These are phyloP conservation scores for Phytophthora sp. DNA, from an alignment of 352 stramenopile genomes.

Conservation along the genomic window DNA sequence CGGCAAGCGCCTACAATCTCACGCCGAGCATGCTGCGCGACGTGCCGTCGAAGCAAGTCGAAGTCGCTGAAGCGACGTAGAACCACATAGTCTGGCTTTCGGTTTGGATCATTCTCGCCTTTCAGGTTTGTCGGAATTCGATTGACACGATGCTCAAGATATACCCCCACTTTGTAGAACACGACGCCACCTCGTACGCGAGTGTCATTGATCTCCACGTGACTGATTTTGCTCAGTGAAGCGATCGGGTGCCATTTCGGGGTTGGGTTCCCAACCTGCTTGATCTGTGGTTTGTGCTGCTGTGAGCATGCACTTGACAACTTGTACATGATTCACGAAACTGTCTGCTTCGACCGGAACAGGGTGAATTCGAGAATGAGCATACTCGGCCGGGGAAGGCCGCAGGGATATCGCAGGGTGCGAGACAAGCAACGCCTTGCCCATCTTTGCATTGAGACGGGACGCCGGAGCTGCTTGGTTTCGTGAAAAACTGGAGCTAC, in stretches of 20 bases:
- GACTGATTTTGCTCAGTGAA: slow-evolving; percentile 37
- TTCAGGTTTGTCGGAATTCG: slow-evolving; percentile 53
- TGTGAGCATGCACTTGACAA: background rate
- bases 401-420: no score
- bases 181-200: slow-evolving; percentile 39
- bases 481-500: no score
- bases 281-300: background rate
- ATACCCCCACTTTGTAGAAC: slow-evolving; percentile 55
- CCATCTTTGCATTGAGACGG: background rate
- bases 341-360: background rate
- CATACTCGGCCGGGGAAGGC: no score
- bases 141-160: slow-evolving; percentile 44
- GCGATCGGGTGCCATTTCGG: slow-evolving; percentile 10
- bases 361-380: slow-evolving; percentile 2
- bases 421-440: background rate
- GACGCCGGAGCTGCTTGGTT: background rate
- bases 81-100: slow-evolving; percentile 33
- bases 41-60: slow-evolving; percentile 25
- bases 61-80: slow-evolving; percentile 37
- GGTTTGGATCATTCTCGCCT: background rate
- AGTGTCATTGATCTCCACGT: slow-evolving; percentile 38
- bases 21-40: slow-evolving; percentile 17
- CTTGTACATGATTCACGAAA: background rate
- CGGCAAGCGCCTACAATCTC: slow-evolving; percentile 20
- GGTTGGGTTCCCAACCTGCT: background rate